phyloP scores from a whole-genome alignment of 1,139 yeast species.

The Candida sanyaensis region DNA sequence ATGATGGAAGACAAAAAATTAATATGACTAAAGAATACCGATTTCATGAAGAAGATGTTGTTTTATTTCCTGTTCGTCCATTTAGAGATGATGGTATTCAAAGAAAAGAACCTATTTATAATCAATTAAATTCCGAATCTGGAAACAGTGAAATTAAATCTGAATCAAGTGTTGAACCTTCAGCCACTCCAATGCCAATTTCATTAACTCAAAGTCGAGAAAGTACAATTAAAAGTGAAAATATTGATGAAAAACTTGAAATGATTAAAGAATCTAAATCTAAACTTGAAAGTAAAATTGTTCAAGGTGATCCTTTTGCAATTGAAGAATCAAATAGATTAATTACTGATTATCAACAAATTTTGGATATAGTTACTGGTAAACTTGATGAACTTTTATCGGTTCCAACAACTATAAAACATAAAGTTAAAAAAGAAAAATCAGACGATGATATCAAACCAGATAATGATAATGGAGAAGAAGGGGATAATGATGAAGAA shows the following conservation, averaged over 20 bases:
- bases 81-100: constrained; percentile 21
- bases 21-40: constrained; percentile 63
- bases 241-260: constrained; percentile 28
- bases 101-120: constrained; percentile 1
- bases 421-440: constrained; percentile 4
- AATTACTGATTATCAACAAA: constrained; percentile 32
- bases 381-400: constrained; percentile 26
- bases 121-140: neutral
- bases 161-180: neutral
- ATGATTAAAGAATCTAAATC: constrained; percentile 30
- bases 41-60: constrained; percentile 49
- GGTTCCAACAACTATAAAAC: neutral
- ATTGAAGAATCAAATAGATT: constrained; percentile 33
- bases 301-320: constrained; percentile 29
- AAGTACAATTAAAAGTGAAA: constrained; percentile 37
- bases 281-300: constrained; percentile 30
- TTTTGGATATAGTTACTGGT: constrained; percentile 28
- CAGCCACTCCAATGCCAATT: constrained; percentile 12
- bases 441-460: constrained; percentile 1
- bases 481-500: neutral
- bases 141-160: neutral
- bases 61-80: constrained; percentile 47
- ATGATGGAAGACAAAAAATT: constrained; percentile 47
- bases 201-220: constrained; percentile 19
- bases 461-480: neutral